These are phyloP conservation scores for Pseudogymnoascus sp. DNA, from an alignment of 2,329 filamentous ascomycete genomes.

Conservation along the genomic window DNA sequence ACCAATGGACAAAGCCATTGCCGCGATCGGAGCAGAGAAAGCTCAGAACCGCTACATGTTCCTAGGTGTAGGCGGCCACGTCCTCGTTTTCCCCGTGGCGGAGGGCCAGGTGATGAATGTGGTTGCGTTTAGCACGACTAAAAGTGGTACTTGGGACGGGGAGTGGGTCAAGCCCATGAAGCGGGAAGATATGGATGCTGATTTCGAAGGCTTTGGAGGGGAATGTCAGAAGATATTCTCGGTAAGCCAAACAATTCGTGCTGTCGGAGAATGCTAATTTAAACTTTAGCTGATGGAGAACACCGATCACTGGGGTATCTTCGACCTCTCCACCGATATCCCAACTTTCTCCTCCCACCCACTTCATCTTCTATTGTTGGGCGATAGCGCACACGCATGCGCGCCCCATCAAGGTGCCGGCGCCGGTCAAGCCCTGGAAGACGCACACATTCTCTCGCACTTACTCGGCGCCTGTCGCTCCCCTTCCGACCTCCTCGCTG, in stretches of 20 bases:
- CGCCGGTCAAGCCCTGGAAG: conserved; percentile 47
- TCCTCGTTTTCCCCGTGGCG: conserved; percentile 53
- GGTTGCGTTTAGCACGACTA: conserved; percentile 37
- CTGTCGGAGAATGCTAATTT: not conserved
- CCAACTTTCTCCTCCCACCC: conserved; percentile 27
- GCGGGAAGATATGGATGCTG: conserved; percentile 32
- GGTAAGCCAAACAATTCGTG: not conserved
- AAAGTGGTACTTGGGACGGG: conserved; percentile 32
- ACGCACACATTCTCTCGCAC: conserved; percentile 33
- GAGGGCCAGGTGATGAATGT: conserved; percentile 49
- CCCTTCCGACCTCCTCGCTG: conserved; percentile 30
- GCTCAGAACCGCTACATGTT: conserved; percentile 40
- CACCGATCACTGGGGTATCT: conserved; percentile 35
- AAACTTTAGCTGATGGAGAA: conserved; percentile 30
- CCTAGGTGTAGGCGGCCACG: conserved; percentile 44
- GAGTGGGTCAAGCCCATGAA: conserved; percentile 31
- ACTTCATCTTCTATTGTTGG: conserved; percentile 39
- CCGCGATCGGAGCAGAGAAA: conserved; percentile 39
- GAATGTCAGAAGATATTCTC: conserved; percentile 3
- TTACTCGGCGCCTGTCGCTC: conserved; percentile 34
- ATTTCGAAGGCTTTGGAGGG: conserved; percentile 35
- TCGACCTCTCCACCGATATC: conserved; percentile 33
- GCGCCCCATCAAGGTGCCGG: conserved; percentile 50
- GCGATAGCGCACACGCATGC: conserved; percentile 53
- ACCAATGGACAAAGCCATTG: conserved; percentile 45